Percentiles rank a stretch among this genome's conserved stretches.
Conservation (phyloP, 805 yeast species). For the Suhomyces tanzawaensis region DNA sequence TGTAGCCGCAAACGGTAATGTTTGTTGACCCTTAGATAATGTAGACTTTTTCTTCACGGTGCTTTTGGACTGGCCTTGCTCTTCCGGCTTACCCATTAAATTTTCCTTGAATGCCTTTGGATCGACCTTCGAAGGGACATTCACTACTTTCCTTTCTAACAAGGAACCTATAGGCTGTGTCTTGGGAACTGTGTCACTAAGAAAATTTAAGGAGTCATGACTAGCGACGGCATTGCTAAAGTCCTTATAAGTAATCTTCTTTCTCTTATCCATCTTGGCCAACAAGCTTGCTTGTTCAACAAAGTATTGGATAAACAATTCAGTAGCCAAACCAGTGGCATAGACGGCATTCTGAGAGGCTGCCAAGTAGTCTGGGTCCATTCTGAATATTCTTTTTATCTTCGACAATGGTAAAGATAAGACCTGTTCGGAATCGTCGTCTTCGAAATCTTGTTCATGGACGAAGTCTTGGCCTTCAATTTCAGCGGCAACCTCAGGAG, state of each 20-base stretch:
- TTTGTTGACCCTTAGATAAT: slow-evolving; percentile 43
- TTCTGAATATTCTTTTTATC: slow-evolving; percentile 67
- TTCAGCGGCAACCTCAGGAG: slow-evolving; percentile 9
- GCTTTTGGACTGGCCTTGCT: neutral
- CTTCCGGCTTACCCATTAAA: slow-evolving; percentile 5
- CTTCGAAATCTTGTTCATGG: slow-evolving; percentile 6
- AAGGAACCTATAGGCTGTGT: slow-evolving; percentile 51
- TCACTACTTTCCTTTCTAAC: slow-evolving; percentile 41
- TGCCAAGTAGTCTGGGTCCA: slow-evolving; percentile 69
- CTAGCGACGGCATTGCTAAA: slow-evolving; percentile 60
- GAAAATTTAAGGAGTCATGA: slow-evolving; percentile 59
- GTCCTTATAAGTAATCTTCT: slow-evolving; percentile 69
- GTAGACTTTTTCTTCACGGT: slow-evolving; percentile 3
- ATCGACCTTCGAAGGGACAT: slow-evolving; percentile 11
- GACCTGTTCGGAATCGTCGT: slow-evolving; percentile 6
- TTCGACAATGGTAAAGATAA: slow-evolving; percentile 57
- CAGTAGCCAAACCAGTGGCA: slow-evolving; percentile 75
- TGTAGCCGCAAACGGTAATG: slow-evolving; percentile 24
- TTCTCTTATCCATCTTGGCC: slow-evolving; percentile 64
- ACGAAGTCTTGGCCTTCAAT: slow-evolving; percentile 5
- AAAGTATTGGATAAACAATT: slow-evolving; percentile 65
- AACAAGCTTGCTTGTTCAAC: slow-evolving; percentile 67
- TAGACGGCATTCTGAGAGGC: slow-evolving; percentile 72
- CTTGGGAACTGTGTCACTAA: slow-evolving; percentile 66
- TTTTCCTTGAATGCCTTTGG: slow-evolving; percentile 2